Evolutionary conservation across 805 yeast genomes (phyloP).

Genomic region (Jamesozyma spencerorum): DNA sequence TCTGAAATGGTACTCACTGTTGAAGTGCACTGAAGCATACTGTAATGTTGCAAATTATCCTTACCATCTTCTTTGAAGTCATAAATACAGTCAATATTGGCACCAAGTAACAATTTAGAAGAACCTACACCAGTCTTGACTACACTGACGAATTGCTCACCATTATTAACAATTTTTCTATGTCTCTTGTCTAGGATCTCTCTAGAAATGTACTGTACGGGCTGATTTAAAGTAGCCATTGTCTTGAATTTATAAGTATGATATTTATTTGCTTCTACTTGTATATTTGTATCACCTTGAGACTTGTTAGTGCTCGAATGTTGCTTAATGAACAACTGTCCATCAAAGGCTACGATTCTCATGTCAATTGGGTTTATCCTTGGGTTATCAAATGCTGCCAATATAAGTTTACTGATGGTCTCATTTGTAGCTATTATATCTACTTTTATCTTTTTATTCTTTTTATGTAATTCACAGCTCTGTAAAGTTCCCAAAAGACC

Average conservation of each 20-base stretch:
- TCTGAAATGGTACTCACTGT: slow-evolving; percentile 47
- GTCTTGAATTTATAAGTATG: slow-evolving; percentile 83
- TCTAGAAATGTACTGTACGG: slow-evolving; percentile 64
- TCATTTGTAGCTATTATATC: slow-evolving; percentile 84
- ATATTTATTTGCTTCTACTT: slow-evolving; percentile 35
- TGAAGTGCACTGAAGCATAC: slow-evolving; percentile 71
- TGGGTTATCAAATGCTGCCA: slow-evolving; percentile 43
- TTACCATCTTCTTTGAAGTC: slow-evolving; percentile 49
- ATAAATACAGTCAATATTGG: slow-evolving; percentile 87
- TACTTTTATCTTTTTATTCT: slow-evolving; percentile 36
- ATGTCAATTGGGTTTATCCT: slow-evolving; percentile 47
- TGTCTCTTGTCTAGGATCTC: slow-evolving; percentile 57
- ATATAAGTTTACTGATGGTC: slow-evolving; percentile 54
- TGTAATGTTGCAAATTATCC: slow-evolving; percentile 61
- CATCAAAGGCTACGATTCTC: slow-evolving; percentile 63
- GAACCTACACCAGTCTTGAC: slow-evolving; percentile 79
- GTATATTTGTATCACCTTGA: not conserved
- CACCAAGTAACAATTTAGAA: slow-evolving; percentile 60
- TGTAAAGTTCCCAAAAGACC: slow-evolving; percentile 49
- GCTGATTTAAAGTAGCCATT: slow-evolving; percentile 62
- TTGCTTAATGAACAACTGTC: slow-evolving; percentile 55
- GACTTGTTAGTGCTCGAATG: slow-evolving; percentile 12
- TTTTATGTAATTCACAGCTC: slow-evolving; percentile 40
- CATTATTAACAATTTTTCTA: slow-evolving; percentile 52
- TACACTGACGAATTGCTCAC: slow-evolving; percentile 72